A percentile compares a stretch with the other conserved stretches of the same genome.
Evolutionary conservation across 345 rosid genomes (phyloP).

Genomic region (Ailanthus altissimus): DNA sequence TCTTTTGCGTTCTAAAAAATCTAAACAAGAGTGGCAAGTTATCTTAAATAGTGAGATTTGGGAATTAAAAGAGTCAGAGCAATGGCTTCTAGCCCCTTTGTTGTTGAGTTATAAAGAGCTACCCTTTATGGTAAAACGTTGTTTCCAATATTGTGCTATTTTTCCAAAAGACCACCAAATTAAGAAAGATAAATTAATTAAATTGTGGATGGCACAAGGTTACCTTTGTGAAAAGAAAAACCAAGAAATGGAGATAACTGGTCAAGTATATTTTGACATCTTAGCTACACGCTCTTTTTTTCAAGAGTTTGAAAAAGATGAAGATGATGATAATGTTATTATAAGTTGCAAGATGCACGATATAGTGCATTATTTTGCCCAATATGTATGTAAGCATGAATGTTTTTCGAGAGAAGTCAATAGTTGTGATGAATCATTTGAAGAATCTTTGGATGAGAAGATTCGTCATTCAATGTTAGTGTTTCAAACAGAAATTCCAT

Average conservation of each 20-base stretch:
- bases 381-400: background rate
- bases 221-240: background rate
- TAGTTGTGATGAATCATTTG: background rate
- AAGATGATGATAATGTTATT: background rate
- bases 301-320: background rate
- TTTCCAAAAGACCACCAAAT: background rate
- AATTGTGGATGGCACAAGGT: background rate
- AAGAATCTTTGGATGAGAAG: background rate
- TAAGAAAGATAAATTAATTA: background rate
- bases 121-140: background rate
- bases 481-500: background rate
- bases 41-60: background rate
- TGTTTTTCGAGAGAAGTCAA: background rate
- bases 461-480: background rate
- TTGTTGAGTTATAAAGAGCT: background rate
- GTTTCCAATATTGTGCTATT: constrained; percentile 3
- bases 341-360: background rate
- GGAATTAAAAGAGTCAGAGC: background rate
- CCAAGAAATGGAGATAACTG: background rate
- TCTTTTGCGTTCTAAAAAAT: background rate
- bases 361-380: background rate
- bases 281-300: background rate
- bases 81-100: background rate
- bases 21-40: background rate
- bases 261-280: background rate